Evolutionary conservation across 2,329 filamentous ascomycete species (phyloP), one percentile per base, ranked within the genome.

Genomic region (Microsporum canis): DNA sequence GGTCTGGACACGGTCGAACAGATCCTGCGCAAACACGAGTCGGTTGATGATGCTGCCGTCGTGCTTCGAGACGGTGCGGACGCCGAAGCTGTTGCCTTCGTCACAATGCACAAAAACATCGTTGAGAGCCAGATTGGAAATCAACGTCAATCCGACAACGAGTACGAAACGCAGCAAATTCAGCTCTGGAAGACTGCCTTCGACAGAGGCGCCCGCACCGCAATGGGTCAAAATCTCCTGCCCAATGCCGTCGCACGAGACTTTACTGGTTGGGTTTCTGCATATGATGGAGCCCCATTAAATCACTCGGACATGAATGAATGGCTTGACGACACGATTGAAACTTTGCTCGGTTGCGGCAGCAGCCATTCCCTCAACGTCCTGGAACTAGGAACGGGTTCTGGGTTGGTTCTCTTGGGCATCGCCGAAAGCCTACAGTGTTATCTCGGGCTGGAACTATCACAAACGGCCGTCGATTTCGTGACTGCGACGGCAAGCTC

Each of bases 321-420:
- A 29, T 61, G 60, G 60, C 43, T 61, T 7, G n/a, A 61, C 6
- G 60, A 61, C n/a, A 61, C 60, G 3, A 45, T 61, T 6, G 14
- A 23, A 10, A 61, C 56, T 7, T 17, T 61, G 6, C 57, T 27
- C n/a, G 31, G 47, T 47, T 57, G 60, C 8, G 1, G 33, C 3
- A n/a, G 8, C 12, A 23, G 17, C 17, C 17, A 23, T 23, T 14
- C 57, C 14, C 4, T 8, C 4, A 17, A 57, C 38, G 59, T 62
- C 4, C 59, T 62, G 12, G 61, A 62, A 47, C 38, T 62, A 29
- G 61, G 61, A 4, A 62, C 61, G 10, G 61, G 61, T 33, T 36
- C 41, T 27, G 61, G 61, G 12, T 61, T 62, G 61, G 56, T 62
- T 33, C 58, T 62, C 12, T 62, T 62, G 36, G 61, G 56, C 31